Evolutionary conservation across 345 rosid species (phyloP).

Genomic region (Psidium guajava): DNA sequence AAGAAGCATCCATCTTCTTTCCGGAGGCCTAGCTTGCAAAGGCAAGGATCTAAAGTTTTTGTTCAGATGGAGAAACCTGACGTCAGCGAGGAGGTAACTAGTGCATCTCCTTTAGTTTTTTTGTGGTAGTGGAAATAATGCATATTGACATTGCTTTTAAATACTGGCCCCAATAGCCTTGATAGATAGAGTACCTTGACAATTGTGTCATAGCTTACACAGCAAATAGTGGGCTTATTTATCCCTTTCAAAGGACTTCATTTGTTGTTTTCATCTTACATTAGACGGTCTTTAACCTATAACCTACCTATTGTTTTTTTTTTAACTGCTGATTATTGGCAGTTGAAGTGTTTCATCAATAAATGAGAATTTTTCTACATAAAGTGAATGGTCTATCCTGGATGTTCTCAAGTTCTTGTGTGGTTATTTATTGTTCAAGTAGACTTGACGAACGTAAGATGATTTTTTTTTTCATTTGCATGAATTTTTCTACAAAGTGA

Average conservation of each 20-base stretch:
- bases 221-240: not conserved
- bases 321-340: not conserved
- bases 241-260: not conserved
- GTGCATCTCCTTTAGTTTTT: not conserved
- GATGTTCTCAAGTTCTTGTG: not conserved
- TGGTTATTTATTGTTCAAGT: too few species aligned
- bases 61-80: slow-evolving; percentile 68
- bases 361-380: not conserved
- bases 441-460: too few species aligned
- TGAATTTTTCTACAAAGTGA: too few species aligned
- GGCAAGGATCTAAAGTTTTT: slow-evolving; percentile 51
- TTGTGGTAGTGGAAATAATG: not conserved
- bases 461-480: too few species aligned
- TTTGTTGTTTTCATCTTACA: not conserved
- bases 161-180: not conserved
- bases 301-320: not conserved
- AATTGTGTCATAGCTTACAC: not conserved
- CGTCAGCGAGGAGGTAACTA: slow-evolving; percentile 64
- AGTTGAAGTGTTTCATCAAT: not conserved
- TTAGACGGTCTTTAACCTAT: not conserved
- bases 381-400: not conserved
- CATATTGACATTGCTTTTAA: not conserved
- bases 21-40: slow-evolving; percentile 41
- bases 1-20: slow-evolving; percentile 24
- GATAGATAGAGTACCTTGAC: not conserved